phyloP scores from a whole-genome alignment of 2,329 filamentous ascomycete species.

The Penicillium sp. region DNA sequence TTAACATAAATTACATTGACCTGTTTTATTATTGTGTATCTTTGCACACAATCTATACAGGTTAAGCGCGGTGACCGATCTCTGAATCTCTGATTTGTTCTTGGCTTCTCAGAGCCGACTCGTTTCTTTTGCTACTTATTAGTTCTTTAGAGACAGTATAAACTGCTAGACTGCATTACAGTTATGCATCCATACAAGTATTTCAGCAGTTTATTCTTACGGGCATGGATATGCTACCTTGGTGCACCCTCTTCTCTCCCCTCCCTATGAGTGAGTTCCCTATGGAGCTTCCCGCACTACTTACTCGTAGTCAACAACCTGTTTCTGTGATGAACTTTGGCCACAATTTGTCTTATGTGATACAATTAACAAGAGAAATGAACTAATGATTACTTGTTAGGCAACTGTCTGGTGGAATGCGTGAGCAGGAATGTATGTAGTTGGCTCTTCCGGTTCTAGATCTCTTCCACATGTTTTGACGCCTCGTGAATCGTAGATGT shows the following conservation, averaged over 20 bases:
- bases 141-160: not conserved
- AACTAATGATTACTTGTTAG: not conserved
- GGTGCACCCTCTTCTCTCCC: too few species aligned
- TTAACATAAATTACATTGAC: too few species aligned
- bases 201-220: not conserved
- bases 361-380: too few species aligned
- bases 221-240: not conserved
- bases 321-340: not conserved
- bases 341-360: not conserved
- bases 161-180: not conserved
- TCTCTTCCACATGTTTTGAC: not conserved
- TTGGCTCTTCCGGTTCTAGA: not conserved
- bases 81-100: not conserved
- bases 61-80: too few species aligned
- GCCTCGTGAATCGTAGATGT: not conserved
- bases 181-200: not conserved
- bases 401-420: not conserved
- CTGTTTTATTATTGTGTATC: slow-evolving; percentile 6
- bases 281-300: not conserved
- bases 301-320: not conserved
- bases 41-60: too few species aligned
- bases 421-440: not conserved
- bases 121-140: not conserved
- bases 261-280: not conserved
- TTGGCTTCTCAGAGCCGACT: not conserved